Evolutionary conservation across 495 filamentous ascomycete species (phyloP), one percentile per base, ranked within the genome.

Genomic region (Lophium mytilinum): DNA sequence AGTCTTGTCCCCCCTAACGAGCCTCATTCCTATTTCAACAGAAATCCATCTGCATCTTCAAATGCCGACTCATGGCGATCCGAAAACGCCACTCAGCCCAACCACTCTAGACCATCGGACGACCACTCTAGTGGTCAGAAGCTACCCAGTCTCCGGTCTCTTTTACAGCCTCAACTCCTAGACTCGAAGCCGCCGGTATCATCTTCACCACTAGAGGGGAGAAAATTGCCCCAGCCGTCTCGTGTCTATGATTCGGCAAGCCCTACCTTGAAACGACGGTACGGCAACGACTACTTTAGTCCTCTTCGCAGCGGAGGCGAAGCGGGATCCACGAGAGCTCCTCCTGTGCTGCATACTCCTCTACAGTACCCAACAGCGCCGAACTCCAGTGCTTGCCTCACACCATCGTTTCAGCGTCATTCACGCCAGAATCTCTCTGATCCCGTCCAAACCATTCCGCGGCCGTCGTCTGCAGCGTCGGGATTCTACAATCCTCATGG

Each of bases 251-350:
- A 43, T 49, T 60, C 61, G 11, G 47, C 61, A 40, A 64, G 61
- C 53, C 61, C 61, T 53, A 60, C 57, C 50, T 50, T 64, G 46
- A 64, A 64, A 55, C 60, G 61, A 54, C 61, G 61, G 53, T 56
- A 57, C 56, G 56, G 56, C 51, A 56, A 53, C 53, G 61, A 64
- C 42, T 40, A 40, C 56, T 57, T 60, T 57, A 54, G 56, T 53
- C 56, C 55, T 39, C 56, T 37, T 14, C 43, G 53, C 24, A 37
- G 11, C 17, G 61, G 59, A 50, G 40, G 45, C 18, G 55, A 60
- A 55, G 46, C 53, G 34, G 52, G 50, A 24, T 50, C 49, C 33
- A 41, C 56, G 46, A 52, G 56, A 53, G 42, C 61, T 37, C 49
- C 56, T 42, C 61, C 37, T n/a, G 56, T 50, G n/a, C 57, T 53